A percentile compares a stretch with the other conserved stretches of the same genome.
Evolutionary conservation across 305 asterid species (phyloP).

Genomic region (Fraxinus sp.): DNA sequence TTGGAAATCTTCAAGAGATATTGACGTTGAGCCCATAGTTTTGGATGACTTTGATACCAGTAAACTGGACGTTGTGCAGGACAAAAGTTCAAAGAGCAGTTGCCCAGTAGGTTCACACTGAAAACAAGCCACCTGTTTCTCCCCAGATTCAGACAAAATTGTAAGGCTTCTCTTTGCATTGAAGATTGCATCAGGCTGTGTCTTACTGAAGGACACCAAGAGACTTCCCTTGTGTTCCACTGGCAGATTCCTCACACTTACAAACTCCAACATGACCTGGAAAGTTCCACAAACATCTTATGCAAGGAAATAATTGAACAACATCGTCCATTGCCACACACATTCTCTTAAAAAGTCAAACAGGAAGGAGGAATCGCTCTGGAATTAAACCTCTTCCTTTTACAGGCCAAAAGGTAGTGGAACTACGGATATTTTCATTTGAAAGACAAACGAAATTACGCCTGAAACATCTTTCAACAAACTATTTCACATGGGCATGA

Average conservation of each 20-base stretch:
- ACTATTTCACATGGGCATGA: neutral
- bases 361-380: neutral
- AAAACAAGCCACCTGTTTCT: slow-evolving; percentile 79
- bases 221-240: slow-evolving; percentile 59
- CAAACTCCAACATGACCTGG: slow-evolving; percentile 91
- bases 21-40: slow-evolving; percentile 53
- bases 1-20: slow-evolving; percentile 56
- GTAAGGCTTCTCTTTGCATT: slow-evolving; percentile 66
- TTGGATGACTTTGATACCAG: slow-evolving; percentile 43
- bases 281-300: slow-evolving; percentile 5
- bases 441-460: neutral
- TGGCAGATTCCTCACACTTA: slow-evolving; percentile 63
- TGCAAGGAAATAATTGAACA: neutral
- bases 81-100: slow-evolving; percentile 60
- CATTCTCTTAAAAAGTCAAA: slow-evolving; percentile 8
- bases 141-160: slow-evolving; percentile 66
- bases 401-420: neutral
- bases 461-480: slow-evolving; percentile 13
- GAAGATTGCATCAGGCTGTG: slow-evolving; percentile 78
- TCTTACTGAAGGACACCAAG: slow-evolving; percentile 63
- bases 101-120: slow-evolving; percentile 77
- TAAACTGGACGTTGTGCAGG: slow-evolving; percentile 38
- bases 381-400: neutral
- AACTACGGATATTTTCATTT: slow-evolving; percentile 3
- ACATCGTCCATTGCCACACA: slow-evolving; percentile 11